Base-by-base conservation (phyloP, 108 stramenopile genomes). In the Nitzschia palea region DNA sequence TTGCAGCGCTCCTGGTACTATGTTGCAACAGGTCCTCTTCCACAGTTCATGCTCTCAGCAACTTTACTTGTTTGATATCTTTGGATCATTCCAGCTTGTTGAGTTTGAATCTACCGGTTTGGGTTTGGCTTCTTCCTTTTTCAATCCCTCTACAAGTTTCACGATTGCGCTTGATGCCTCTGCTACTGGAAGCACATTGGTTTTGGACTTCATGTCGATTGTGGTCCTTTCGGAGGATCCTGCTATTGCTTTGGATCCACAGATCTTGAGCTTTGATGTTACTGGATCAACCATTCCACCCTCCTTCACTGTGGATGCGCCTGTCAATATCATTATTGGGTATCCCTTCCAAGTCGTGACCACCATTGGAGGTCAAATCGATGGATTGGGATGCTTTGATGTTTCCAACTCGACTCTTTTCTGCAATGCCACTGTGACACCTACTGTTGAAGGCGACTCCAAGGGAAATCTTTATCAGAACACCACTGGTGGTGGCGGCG, bases 41-140 rank as follows among this genome's bases (percentile, higher is more conserved):
- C 74, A 76, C 60, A 61, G 66, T 61, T 76, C 74, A 47, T 76
- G 74, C 42, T 76, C 74, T 12, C 52, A 76, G 31, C 50, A 59
- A 4, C 28, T 76, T n/a, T 76, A 60, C 54, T 54, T 76, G 5
- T 55, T 62, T 28, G 74, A 76, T 64, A 42, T 40, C 30, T 76
- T 76, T 34, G 74, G 74, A 48, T 66, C 74, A 28, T 40, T 29
- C 31, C 74, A 76, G 29, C 57, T 76, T 22, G 50, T 62, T 35
- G 67, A 68, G 28, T 76, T 65, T 36, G 65, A 65, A 26, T 54
- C 50, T 40, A 17, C 10, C 2, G n/a, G 5, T 3, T 40, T 42
- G 26, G 59, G 59, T 42, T 6, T 43, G 22, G 31, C 43, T 23
- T 36, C 40, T 18, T 60, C 43, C 40, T 18, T 17, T 22, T 20